A percentile compares a stretch with the other conserved stretches of the same genome.
Evolutionary conservation across 352 stramenopile species (phyloP).

Genomic region (Phytophthora fragariae): DNA sequence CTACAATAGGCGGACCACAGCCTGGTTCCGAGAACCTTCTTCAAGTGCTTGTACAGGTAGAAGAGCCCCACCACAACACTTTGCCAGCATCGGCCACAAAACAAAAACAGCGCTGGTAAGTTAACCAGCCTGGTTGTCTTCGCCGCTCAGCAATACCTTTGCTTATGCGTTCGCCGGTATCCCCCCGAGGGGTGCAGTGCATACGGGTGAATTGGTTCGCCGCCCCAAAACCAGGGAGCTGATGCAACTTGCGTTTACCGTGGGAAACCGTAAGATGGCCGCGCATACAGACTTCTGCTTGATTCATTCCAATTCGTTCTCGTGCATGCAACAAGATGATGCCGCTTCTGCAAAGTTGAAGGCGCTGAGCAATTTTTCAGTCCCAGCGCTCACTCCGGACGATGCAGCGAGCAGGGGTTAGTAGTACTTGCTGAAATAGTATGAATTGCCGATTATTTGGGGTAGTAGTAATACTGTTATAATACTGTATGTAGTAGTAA

Average conservation of each 20-base stretch:
- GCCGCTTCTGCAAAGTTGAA: neutral
- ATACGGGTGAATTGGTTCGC: neutral
- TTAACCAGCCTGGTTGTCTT: neutral
- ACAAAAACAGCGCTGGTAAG: neutral
- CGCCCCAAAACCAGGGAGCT: neutral
- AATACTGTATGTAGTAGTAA: too few species aligned
- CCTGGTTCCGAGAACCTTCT: slow-evolving; percentile 4
- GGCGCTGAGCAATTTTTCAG: neutral
- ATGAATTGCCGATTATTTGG: neutral
- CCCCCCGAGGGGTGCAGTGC: neutral
- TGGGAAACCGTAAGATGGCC: neutral
- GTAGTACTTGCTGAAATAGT: neutral
- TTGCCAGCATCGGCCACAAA: neutral
- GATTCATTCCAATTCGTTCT: neutral
- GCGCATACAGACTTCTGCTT: neutral
- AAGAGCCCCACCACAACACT: neutral
- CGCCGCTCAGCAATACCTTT: neutral
- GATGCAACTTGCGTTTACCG: neutral
- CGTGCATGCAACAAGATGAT: neutral
- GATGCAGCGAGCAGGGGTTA: neutral
- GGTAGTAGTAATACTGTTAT: too few species aligned
- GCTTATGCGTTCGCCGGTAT: neutral
- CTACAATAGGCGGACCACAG: neutral
- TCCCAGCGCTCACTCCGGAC: neutral
- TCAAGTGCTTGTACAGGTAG: neutral